Percentiles rank a stretch among this genome's conserved stretches.
These are phyloP conservation scores for Lycium ferocissimum DNA, from an alignment of 257 asterid genomes.

Conservation along the genomic window DNA sequence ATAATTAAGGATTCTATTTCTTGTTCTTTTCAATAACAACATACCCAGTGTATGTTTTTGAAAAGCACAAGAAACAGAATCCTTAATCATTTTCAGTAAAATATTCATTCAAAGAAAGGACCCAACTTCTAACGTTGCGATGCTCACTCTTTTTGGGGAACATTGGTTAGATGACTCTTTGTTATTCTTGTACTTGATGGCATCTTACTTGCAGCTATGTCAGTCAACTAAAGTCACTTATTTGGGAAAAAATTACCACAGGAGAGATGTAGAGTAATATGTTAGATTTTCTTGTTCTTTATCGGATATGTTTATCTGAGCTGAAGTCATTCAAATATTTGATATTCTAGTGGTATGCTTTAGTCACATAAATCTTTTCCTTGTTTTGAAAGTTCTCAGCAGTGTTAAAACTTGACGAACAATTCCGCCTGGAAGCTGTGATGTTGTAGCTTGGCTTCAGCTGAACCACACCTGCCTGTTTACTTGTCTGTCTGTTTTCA, in stretches of 20 bases:
- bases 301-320: background rate
- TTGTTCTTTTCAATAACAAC: background rate
- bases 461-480: background rate
- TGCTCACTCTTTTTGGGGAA: background rate
- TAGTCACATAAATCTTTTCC: background rate
- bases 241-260: background rate
- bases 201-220: background rate
- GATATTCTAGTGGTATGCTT: background rate
- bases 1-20: slow-evolving; percentile 9
- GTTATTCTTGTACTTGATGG: background rate
- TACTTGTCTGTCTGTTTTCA: slow-evolving; percentile 6
- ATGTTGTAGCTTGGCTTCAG: background rate
- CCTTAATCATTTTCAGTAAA: background rate
- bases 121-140: background rate
- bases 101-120: background rate
- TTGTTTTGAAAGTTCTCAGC: slow-evolving; percentile 23
- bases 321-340: background rate
- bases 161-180: background rate
- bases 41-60: too few relatives aligned
- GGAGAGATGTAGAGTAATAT: background rate
- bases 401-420: background rate
- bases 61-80: too few relatives aligned
- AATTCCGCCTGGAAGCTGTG: background rate
- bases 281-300: slow-evolving; percentile 8
- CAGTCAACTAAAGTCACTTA: background rate